These are phyloP conservation scores for Mortierella sp. DNA, from an alignment of 371 early-diverging fungal genomes.

Conservation along the genomic window DNA sequence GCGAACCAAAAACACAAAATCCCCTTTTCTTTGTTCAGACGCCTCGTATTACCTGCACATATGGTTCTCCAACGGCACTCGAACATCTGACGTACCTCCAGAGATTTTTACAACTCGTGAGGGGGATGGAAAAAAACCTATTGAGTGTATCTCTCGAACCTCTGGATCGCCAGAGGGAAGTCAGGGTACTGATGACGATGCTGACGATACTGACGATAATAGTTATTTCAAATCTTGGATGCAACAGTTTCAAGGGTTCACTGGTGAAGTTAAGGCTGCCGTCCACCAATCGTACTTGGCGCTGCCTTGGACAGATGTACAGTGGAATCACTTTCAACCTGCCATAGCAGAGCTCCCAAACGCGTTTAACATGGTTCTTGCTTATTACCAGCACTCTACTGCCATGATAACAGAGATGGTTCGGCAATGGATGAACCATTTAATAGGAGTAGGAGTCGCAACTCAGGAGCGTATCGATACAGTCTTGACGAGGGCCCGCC, in stretches of 20 bases:
- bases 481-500: conserved; percentile 9
- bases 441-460: background rate
- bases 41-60: conserved; percentile 33
- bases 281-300: background rate
- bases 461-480: background rate
- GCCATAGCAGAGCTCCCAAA: background rate
- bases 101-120: conserved; percentile 31
- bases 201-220: conserved; percentile 23
- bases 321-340: conserved; percentile 8
- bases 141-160: conserved; percentile 1
- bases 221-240: conserved; percentile 13
- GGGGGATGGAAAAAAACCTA: conserved; percentile 2
- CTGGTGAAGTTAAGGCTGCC: background rate
- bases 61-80: conserved; percentile 54
- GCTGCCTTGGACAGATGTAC: background rate
- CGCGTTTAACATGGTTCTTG: background rate
- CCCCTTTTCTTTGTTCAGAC: conserved; percentile 25
- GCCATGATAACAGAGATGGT: background rate
- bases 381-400: background rate
- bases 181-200: background rate
- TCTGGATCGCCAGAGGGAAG: background rate
- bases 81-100: conserved; percentile 22
- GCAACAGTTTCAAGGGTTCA: conserved; percentile 7
- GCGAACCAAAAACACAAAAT: background rate
- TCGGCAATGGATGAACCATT: background rate